Base-by-base conservation (phyloP, 257 asterid genomes). In the Scutellaria minor region DNA sequence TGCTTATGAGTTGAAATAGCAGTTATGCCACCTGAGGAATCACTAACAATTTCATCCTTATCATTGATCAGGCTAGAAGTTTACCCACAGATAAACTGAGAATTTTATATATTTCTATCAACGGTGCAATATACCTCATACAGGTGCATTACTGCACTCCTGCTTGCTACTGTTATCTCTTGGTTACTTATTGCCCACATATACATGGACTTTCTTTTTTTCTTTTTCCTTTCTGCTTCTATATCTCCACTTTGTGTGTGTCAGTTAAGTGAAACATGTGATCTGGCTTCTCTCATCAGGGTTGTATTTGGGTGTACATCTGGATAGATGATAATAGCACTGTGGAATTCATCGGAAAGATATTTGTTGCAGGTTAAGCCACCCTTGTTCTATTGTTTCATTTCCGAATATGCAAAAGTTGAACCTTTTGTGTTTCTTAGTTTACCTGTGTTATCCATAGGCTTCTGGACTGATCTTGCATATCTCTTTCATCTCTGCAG, bases 11-110 rank as follows among this genome's bases (percentile, higher is more conserved):
- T 39, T 69, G 53, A 72, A 59, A 61, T 50, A 69, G 72, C 68
- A 54, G 53, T 67, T 71, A 31, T 31, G 66, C 44, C 65, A 40
- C 40, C 8, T 66, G 61, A 57, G 14, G 74, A 68, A 50, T 76
- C 41, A 35, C 78, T 77, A 76, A 83, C 77, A 47, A 51, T 59
- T 76, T 64, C 39, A 41, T 69, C 76, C 54, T 78, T 81, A 48
- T 67, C 48, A 57, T 65, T 84, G 78, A 65, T 51, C 96, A 95
- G 99, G 99, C 99, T 66, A 95, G 87, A 86, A 92, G 92, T 83
- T 80, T 88, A 71, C 94, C 99, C 2, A 81, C 97, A 31, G 99
- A 91, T 85, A 95, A 90, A 83, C 95, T 95, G 81, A 85, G 90
- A 77, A 71, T 81, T 48, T 83, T 61, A 77, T 95, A 88, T 61